phyloP scores from a whole-genome alignment of 352 stramenopile species.

The Phytophthora sojae region DNA sequence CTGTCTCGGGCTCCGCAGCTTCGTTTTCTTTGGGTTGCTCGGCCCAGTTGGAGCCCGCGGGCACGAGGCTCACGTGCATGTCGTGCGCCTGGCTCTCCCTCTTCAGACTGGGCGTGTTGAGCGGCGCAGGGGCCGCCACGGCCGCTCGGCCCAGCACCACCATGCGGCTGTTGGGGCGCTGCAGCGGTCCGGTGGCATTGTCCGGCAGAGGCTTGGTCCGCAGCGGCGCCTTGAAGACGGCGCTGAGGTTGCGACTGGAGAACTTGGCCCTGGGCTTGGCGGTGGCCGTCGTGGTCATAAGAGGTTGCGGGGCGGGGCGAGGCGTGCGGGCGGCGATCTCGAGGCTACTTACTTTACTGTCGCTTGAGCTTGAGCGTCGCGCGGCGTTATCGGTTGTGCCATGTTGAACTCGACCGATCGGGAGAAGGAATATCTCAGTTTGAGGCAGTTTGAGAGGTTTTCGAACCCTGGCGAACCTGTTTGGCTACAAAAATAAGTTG shows the following conservation, averaged over 20 bases:
- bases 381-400: slow-evolving; percentile 27
- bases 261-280: slow-evolving; percentile 70
- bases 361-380: slow-evolving; percentile 10
- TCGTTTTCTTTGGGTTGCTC: slow-evolving; percentile 11
- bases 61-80: slow-evolving; percentile 48
- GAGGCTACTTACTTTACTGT: slow-evolving; percentile 14
- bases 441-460: slow-evolving; percentile 7
- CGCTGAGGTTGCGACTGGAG: slow-evolving; percentile 78
- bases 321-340: slow-evolving; percentile 12
- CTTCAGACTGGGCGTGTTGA: slow-evolving; percentile 83
- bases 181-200: slow-evolving; percentile 29
- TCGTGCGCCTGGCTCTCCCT: slow-evolving; percentile 63
- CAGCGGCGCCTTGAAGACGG: slow-evolving; percentile 70
- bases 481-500: slow-evolving; percentile 3
- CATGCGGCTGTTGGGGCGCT: slow-evolving; percentile 52
- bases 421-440: not conserved
- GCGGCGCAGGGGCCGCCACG: slow-evolving; percentile 59
- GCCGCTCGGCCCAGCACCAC: slow-evolving; percentile 54
- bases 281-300: slow-evolving; percentile 52
- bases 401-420: not conserved
- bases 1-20: not conserved
- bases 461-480: not conserved
- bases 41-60: slow-evolving; percentile 50
- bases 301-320: not conserved
- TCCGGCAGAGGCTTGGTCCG: slow-evolving; percentile 41